A percentile compares a stretch with the other conserved stretches of the same genome.
Conservation (phyloP, 805 yeast genomes). For the Starmerella sirachaensis region DNA sequence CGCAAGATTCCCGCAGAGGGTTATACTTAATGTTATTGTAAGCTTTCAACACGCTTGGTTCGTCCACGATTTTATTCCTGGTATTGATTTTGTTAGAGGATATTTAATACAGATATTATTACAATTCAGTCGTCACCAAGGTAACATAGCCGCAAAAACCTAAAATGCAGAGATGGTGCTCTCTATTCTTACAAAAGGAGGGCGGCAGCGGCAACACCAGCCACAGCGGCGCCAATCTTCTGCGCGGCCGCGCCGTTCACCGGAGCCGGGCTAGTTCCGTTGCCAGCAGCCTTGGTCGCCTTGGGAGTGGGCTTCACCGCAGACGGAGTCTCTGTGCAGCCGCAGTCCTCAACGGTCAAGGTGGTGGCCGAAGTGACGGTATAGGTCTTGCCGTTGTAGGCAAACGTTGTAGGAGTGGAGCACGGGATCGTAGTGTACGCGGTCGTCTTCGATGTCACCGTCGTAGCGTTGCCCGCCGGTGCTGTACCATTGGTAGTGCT, state of each 20-base stretch:
- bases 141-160: no score
- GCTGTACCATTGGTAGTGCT: no score
- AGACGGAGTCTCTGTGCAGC: slow-evolving; percentile 34
- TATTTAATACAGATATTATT: no score
- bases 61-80: no score
- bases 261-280: slow-evolving; percentile 5
- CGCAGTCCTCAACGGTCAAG: slow-evolving; percentile 46
- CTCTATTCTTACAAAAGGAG: no score
- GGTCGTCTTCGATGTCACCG: slow-evolving; percentile 20
- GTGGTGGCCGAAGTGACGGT: slow-evolving; percentile 40
- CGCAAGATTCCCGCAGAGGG: no score
- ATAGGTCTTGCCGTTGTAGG: slow-evolving; percentile 32
- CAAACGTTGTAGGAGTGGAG: slow-evolving; percentile 23
- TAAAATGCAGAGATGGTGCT: no score
- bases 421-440: slow-evolving; percentile 23
- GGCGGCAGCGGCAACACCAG: slow-evolving; percentile 19
- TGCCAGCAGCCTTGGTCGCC: slow-evolving; percentile 22
- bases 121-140: no score
- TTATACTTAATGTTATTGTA: no score
- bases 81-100: no score
- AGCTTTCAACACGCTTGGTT: no score
- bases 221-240: slow-evolving; percentile 7
- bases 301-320: no score
- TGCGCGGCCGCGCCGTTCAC: slow-evolving; percentile 25
- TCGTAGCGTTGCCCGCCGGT: slow-evolving; percentile 21